phyloP scores from a whole-genome alignment of 768 basidiomycete species.

The Hericium rajendrae region DNA sequence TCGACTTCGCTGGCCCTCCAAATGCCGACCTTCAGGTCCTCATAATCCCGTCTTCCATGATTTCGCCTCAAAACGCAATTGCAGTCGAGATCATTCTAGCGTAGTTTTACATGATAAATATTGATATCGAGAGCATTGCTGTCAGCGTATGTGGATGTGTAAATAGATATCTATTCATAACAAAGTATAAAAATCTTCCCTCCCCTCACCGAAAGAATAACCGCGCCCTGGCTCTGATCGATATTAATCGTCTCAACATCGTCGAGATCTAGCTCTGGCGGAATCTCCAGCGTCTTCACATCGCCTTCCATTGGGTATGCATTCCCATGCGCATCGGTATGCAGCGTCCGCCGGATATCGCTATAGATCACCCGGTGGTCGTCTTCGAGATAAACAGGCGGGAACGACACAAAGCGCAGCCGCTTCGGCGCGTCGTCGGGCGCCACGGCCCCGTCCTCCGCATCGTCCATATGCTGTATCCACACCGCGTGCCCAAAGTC shows the following conservation, averaged over 20 bases:
- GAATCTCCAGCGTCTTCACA: conserved; percentile 54
- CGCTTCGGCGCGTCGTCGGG: conserved; percentile 32
- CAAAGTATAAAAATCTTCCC: conserved; percentile 68
- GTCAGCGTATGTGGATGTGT: too few species aligned
- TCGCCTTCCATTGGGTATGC: conserved; percentile 30
- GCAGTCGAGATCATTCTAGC: too few species aligned
- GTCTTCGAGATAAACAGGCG: conserved; percentile 35
- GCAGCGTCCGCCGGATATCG: neutral
- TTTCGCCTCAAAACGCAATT: too few species aligned
- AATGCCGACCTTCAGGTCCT: too few species aligned
- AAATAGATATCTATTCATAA: conserved; percentile 31
- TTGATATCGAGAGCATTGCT: too few species aligned
- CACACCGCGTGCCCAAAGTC: conserved; percentile 86
- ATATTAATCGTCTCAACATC: conserved; percentile 69
- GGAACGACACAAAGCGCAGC: conserved; percentile 64
- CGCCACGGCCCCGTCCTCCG: conserved; percentile 13
- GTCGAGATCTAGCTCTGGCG: conserved; percentile 54
- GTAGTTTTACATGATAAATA: too few species aligned
- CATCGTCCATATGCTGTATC: conserved; percentile 47
- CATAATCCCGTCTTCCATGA: too few species aligned
- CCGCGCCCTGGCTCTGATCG: conserved; percentile 66
- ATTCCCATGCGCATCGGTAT: conserved; percentile 13
- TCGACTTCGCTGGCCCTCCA: too few species aligned
- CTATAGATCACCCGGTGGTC: conserved; percentile 6
- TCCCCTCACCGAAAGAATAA: conserved; percentile 56